Evolutionary conservation across 2,329 filamentous ascomycete species (phyloP), one percentile per base, ranked within the genome.

Genomic region (Zymoseptoria pseudotritici): DNA sequence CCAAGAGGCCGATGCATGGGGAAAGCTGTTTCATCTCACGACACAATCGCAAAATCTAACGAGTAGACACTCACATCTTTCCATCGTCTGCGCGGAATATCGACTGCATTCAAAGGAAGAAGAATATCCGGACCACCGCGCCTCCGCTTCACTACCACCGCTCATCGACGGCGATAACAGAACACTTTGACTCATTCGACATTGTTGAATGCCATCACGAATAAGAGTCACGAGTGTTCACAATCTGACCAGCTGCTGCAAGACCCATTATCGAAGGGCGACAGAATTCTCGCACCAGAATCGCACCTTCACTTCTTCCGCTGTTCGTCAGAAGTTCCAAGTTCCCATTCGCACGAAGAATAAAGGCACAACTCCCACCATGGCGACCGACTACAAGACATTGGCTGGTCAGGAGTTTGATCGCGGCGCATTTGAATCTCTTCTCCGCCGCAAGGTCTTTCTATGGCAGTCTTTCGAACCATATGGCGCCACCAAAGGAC

Each of bases 381-480:
- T 85, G 82, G 77, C 83, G 58, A 82, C 82, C 61, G 80, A 82
- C 59, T 94, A 89, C 66, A 78, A 79, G 73, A 96, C 91, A 61
- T 86, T 91, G 73, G 92, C 89, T 78, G 94, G 93, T 70, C 87
- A 96, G 81, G 86, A 90, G 77, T 87, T 99, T 70, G 91, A 97
- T 77, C 86, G 91, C 71, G 79, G 82, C 61, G 80, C 84, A 59
- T 85, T 97, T 72, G 94, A 97, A 73, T 88, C 86, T 63, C 84
- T 97, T 72, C 86, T 97, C 69, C 86, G 89, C 67, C 88, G 92
- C 66, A 89, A 91, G 75, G 82, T 93, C 78, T 97, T 97, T 82
- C 96, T 94, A 78, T 96, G 92, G 64, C 92, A 92, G 57, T 87
- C 91, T 58, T 97, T 97, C 76, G 94, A 97, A 77, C 93, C 96